Evolutionary conservation across 2,329 filamentous ascomycete genomes (phyloP).

Genomic region (Neonectria magnoliae): DNA sequence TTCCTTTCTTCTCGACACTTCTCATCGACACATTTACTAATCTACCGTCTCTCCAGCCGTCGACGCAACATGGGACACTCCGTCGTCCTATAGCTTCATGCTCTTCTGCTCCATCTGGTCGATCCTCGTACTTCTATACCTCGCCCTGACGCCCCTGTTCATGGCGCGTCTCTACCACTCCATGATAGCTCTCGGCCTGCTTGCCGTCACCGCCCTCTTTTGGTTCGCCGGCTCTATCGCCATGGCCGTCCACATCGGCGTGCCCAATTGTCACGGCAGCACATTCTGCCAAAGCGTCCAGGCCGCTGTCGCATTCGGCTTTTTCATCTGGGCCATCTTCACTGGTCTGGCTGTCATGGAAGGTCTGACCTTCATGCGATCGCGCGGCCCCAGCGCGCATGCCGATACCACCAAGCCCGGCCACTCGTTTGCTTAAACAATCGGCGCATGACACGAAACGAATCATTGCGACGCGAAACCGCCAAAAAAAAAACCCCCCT

Average conservation of each 20-base stretch:
- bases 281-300: slow-evolving; percentile 68
- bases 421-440: slow-evolving; percentile 29
- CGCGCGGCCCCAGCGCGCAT: slow-evolving; percentile 48
- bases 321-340: slow-evolving; percentile 69
- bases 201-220: slow-evolving; percentile 81
- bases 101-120: slow-evolving; percentile 85
- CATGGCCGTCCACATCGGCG: slow-evolving; percentile 71
- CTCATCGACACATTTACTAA: slow-evolving; percentile 10
- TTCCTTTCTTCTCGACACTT: slow-evolving; percentile 1
- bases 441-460: background rate
- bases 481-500: background rate
- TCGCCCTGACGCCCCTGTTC: slow-evolving; percentile 73
- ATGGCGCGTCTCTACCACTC: slow-evolving; percentile 69
- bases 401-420: slow-evolving; percentile 43
- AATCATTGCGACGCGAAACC: slow-evolving; percentile 5
- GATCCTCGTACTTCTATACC: slow-evolving; percentile 74
- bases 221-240: slow-evolving; percentile 91
- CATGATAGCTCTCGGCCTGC: slow-evolving; percentile 72
- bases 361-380: slow-evolving; percentile 54
- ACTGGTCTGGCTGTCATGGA: slow-evolving; percentile 59
- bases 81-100: slow-evolving; percentile 76
- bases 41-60: slow-evolving; percentile 29
- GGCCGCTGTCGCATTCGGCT: slow-evolving; percentile 73
- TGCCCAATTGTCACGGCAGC: slow-evolving; percentile 62
- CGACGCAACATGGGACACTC: slow-evolving; percentile 55